Conservation (phyloP, 306 rosid genomes). For the Trifolium repens region DNA sequence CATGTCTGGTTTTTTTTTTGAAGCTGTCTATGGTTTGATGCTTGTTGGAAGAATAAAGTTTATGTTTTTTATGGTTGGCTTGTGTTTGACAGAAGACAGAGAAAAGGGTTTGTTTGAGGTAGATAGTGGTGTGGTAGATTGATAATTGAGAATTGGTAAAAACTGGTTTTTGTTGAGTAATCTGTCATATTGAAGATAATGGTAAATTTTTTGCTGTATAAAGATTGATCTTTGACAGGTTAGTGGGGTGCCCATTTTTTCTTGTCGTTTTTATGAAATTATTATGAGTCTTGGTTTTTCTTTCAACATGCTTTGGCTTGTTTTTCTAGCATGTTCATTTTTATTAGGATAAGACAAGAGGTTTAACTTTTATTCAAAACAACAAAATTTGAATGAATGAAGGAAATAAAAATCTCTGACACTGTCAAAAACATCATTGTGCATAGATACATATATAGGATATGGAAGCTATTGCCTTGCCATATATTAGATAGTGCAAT, state of each 20-base stretch:
- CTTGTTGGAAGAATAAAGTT: conserved; percentile 20
- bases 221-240: conserved; percentile 44
- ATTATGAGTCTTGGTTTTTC: conserved; percentile 39
- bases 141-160: conserved; percentile 40
- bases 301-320: conserved; percentile 36
- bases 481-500: not conserved
- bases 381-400: conserved; percentile 31
- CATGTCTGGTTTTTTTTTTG: conserved; percentile 44
- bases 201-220: conserved; percentile 45
- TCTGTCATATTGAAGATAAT: conserved; percentile 29
- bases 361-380: conserved; percentile 27
- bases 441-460: not conserved
- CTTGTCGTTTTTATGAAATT: conserved; percentile 50
- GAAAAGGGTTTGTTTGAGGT: conserved; percentile 39
- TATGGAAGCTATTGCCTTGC: conserved; percentile 15
- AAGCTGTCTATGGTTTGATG: conserved; percentile 34
- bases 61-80: conserved; percentile 8
- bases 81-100: conserved; percentile 37
- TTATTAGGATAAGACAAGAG: conserved; percentile 27
- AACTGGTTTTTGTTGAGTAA: conserved; percentile 23
- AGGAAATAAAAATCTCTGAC: not conserved
- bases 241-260: conserved; percentile 45
- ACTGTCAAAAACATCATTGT: conserved; percentile 22
- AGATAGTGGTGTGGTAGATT: conserved; percentile 31
- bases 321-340: conserved; percentile 31